phyloP scores from a whole-genome alignment of 345 rosid genomes.

The Murraya paniculata region DNA sequence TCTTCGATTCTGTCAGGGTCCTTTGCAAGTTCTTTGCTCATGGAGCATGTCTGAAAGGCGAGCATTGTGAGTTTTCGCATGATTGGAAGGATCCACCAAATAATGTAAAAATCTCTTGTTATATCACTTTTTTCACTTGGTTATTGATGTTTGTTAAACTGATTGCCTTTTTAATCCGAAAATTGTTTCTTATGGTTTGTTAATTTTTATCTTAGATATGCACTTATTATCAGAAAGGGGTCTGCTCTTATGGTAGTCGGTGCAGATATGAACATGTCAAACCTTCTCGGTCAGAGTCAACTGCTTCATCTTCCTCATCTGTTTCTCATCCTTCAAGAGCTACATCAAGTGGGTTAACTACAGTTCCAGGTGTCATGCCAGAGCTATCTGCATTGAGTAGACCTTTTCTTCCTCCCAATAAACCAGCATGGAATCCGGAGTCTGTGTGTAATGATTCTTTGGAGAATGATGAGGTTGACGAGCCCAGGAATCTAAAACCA shows the following conservation, averaged over 20 bases:
- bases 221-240: slow-evolving; percentile 88
- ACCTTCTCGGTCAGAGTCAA: slow-evolving; percentile 38
- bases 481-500: slow-evolving; percentile 42
- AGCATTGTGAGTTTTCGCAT: slow-evolving; percentile 89
- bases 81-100: slow-evolving; percentile 61
- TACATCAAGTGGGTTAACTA: slow-evolving; percentile 22
- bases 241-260: slow-evolving; percentile 74
- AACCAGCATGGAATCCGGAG: slow-evolving; percentile 43
- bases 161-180: neutral
- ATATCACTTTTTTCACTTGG: neutral
- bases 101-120: slow-evolving; percentile 44
- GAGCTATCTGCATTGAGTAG: slow-evolving; percentile 39
- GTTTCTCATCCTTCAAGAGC: slow-evolving; percentile 26
- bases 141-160: neutral
- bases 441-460: slow-evolving; percentile 25
- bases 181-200: slow-evolving; percentile 7
- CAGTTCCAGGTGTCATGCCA: slow-evolving; percentile 23
- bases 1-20: slow-evolving; percentile 36
- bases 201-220: slow-evolving; percentile 50
- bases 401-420: slow-evolving; percentile 27
- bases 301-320: slow-evolving; percentile 57
- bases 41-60: slow-evolving; percentile 93
- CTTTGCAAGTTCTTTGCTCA: slow-evolving; percentile 87
- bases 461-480: slow-evolving; percentile 32
- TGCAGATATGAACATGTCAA: slow-evolving; percentile 84